These are phyloP conservation scores for Murraya koenigii DNA, from an alignment of 345 rosid genomes.

Conservation along the genomic window DNA sequence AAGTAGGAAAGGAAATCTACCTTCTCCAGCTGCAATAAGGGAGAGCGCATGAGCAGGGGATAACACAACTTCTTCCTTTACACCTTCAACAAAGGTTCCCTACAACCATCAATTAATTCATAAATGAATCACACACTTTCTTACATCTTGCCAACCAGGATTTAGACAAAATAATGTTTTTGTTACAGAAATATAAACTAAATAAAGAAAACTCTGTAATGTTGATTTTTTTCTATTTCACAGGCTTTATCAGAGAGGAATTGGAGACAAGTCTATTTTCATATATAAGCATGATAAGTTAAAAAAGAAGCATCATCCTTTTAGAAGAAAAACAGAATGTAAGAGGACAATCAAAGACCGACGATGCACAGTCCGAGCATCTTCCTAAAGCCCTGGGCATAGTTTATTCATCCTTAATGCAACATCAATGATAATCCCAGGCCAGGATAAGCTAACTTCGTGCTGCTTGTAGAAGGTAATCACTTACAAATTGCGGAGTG, in stretches of 20 bases:
- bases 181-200: not conserved
- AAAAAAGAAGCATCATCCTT: not conserved
- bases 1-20: conserved; percentile 35
- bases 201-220: not conserved
- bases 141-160: conserved; percentile 4
- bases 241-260: not conserved
- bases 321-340: not conserved
- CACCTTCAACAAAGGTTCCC: conserved; percentile 99
- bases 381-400: not conserved
- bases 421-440: not conserved
- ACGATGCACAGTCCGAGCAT: not conserved
- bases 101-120: conserved; percentile 29
- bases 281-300: not conserved
- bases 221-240: not conserved
- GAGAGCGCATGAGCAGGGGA: conserved; percentile 99
- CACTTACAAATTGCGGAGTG: not conserved
- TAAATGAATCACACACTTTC: conserved; percentile 15
- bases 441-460: not conserved
- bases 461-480: not conserved
- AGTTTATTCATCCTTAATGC: not conserved
- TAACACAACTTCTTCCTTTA: conserved; percentile 97
- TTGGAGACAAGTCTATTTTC: not conserved
- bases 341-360: not conserved
- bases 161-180: conserved; percentile 2
- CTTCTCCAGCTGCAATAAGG: conserved; percentile 99